phyloP scores from a whole-genome alignment of 2,329 filamentous ascomycete genomes.

The Dendryphion nanum region DNA sequence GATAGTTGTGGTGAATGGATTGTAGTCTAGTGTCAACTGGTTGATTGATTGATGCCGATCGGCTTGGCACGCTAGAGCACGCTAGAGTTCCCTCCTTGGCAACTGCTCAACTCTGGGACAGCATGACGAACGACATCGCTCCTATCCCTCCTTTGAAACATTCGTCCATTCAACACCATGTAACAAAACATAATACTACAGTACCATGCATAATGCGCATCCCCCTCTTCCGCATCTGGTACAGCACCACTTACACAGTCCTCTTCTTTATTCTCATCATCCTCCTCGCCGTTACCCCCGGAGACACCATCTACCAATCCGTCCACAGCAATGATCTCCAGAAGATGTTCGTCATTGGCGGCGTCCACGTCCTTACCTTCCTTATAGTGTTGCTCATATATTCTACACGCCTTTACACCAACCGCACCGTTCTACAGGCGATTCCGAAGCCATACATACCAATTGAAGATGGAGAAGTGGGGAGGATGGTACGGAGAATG shows the following conservation, averaged over 20 bases:
- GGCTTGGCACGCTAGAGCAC: too few relatives aligned
- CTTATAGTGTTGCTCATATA: slow-evolving; percentile 74
- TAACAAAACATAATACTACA: slow-evolving; percentile 9
- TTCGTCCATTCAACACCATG: slow-evolving; percentile 10
- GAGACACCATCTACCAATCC: slow-evolving; percentile 75
- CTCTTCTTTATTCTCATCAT: slow-evolving; percentile 71
- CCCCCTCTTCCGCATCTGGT: slow-evolving; percentile 74
- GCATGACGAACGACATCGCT: background rate
- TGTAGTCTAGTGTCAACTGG: too few relatives aligned
- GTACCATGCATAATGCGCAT: slow-evolving; percentile 40
- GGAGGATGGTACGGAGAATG: slow-evolving; percentile 70
- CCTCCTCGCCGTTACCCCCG: slow-evolving; percentile 76
- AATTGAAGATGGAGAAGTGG: slow-evolving; percentile 80
- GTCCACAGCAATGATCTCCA: slow-evolving; percentile 64
- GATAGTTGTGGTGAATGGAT: too few relatives aligned
- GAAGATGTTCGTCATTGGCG: slow-evolving; percentile 80
- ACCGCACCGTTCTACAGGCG: slow-evolving; percentile 70
- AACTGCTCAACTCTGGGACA: background rate
- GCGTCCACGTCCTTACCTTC: slow-evolving; percentile 71
- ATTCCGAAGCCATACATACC: slow-evolving; percentile 89
- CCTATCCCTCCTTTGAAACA: too few relatives aligned
- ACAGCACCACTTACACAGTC: slow-evolving; percentile 73
- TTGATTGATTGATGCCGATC: too few relatives aligned
- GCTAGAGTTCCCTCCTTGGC: too few relatives aligned
- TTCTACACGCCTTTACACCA: slow-evolving; percentile 80